Conservation (phyloP, 352 stramenopile species). For the Phytophthora colocasiae region DNA sequence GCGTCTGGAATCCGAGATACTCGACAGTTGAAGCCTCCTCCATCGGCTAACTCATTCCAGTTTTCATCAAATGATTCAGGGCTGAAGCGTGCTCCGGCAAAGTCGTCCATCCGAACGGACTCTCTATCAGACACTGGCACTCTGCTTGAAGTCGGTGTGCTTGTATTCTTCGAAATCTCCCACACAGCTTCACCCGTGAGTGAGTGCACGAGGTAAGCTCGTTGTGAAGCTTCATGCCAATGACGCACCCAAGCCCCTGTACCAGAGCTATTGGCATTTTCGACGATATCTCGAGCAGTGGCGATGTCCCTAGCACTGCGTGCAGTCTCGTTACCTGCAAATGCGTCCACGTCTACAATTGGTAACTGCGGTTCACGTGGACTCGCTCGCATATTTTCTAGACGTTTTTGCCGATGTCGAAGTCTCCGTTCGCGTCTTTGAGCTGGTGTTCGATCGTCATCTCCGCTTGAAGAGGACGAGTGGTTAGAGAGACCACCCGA, state of each 20-base stretch:
- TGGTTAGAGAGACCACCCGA: constrained; percentile 26
- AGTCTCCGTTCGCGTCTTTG: constrained; percentile 31
- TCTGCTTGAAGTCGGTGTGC: neutral
- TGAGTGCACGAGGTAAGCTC: constrained; percentile 75
- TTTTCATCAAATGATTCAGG: constrained; percentile 51
- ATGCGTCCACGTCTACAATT: constrained; percentile 38
- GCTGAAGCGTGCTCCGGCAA: constrained; percentile 17
- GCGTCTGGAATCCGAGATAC: constrained; percentile 58
- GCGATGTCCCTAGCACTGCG: constrained; percentile 31
- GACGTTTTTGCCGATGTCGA: constrained; percentile 24
- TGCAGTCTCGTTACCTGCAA: constrained; percentile 28
- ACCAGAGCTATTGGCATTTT: constrained; percentile 17
- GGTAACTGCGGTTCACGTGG: constrained; percentile 25
- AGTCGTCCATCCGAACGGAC: constrained; percentile 3
- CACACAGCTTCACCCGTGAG: constrained; percentile 73
- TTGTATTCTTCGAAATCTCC: constrained; percentile 48
- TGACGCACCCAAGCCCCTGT: constrained; percentile 68
- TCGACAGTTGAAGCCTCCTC: constrained; percentile 69
- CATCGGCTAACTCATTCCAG: constrained; percentile 60
- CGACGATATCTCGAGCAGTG: constrained; percentile 29
- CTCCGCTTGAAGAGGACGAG: constrained; percentile 42
- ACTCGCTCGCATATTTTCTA: constrained; percentile 25
- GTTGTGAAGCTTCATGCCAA: constrained; percentile 54
- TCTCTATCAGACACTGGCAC: neutral
- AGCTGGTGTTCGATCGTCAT: constrained; percentile 31